phyloP scores from a whole-genome alignment of 2,329 filamentous ascomycete species.

The Venturia asperata region DNA sequence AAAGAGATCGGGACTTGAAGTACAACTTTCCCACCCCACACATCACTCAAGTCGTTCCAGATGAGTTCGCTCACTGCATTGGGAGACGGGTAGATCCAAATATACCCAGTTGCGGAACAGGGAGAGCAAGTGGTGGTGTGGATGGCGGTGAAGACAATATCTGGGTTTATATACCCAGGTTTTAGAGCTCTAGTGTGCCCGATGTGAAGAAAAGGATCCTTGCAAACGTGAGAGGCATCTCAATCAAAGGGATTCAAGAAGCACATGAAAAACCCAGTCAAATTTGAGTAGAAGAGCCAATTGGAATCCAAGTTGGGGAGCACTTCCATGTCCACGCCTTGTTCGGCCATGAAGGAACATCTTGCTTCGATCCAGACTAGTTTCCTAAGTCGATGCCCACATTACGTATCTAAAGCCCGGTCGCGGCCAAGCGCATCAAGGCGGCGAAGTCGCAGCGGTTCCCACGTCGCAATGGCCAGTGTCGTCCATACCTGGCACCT shows the following conservation, averaged over 20 bases:
- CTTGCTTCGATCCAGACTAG: slow-evolving; percentile 5
- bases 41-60: slow-evolving; percentile 60
- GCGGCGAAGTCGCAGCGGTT: not conserved
- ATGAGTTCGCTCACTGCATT: slow-evolving; percentile 47
- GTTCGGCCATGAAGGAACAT: not conserved
- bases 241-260: not conserved
- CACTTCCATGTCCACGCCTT: not conserved
- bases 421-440: not conserved
- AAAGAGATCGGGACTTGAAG: not conserved
- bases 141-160: slow-evolving; percentile 54
- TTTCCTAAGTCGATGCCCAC: not conserved
- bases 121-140: slow-evolving; percentile 53
- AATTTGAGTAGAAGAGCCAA: not conserved
- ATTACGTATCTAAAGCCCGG: not conserved
- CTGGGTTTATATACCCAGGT: no score
- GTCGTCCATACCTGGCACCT: not conserved
- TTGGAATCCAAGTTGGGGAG: not conserved
- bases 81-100: slow-evolving; percentile 47
- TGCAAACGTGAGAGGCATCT: not conserved
- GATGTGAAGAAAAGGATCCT: no score
- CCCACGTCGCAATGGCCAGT: not conserved
- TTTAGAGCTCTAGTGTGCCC: no score
- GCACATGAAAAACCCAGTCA: not conserved
- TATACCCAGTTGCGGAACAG: slow-evolving; percentile 43
- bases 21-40: slow-evolving; percentile 59